A percentile compares a stretch with the other conserved stretches of the same genome.
Evolutionary conservation across 2,329 filamentous ascomycete genomes (phyloP).

Genomic region (Colletotrichum neosansevieriae): DNA sequence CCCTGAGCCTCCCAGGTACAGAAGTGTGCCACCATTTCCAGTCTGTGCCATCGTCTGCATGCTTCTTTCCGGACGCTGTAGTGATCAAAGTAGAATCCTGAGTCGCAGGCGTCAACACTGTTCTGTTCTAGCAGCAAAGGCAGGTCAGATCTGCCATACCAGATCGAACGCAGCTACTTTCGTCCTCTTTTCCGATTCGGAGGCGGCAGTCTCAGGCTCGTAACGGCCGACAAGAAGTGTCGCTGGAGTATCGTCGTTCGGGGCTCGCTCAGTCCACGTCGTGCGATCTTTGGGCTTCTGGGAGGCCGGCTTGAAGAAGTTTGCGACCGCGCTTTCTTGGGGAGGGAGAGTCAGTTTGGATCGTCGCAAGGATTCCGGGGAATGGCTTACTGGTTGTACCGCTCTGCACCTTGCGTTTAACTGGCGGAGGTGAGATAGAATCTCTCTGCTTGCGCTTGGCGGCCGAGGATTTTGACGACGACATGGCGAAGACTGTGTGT

Average conservation of each 20-base stretch:
- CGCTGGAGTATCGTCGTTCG: constrained; percentile 58
- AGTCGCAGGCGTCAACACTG: constrained; percentile 18
- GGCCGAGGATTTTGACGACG: constrained; percentile 18
- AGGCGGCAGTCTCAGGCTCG: constrained; percentile 56
- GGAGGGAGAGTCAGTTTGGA: neutral
- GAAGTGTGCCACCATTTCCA: constrained; percentile 94
- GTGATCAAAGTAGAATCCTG: constrained; percentile 90
- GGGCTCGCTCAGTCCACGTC: constrained; percentile 76
- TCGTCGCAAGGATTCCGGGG: neutral
- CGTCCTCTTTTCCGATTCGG: constrained; percentile 52
- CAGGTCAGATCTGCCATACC: constrained; percentile 49
- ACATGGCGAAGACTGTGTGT: constrained; percentile 12
- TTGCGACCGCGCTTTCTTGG: constrained; percentile 76
- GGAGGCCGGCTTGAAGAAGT: constrained; percentile 89
- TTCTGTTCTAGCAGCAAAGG: neutral
- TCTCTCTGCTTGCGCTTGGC: constrained; percentile 54
- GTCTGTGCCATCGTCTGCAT: constrained; percentile 76
- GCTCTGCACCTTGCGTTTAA: constrained; percentile 66
- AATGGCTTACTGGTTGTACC: constrained; percentile 61
- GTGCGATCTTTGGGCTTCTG: constrained; percentile 85
- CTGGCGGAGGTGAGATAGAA: constrained; percentile 64
- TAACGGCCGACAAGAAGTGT: constrained; percentile 84
- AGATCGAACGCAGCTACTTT: constrained; percentile 81
- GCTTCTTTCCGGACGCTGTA: constrained; percentile 84
- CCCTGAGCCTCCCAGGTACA: constrained; percentile 75